Evolutionary conservation across 257 asterid species (phyloP).

Genomic region (Solanum rostratum): DNA sequence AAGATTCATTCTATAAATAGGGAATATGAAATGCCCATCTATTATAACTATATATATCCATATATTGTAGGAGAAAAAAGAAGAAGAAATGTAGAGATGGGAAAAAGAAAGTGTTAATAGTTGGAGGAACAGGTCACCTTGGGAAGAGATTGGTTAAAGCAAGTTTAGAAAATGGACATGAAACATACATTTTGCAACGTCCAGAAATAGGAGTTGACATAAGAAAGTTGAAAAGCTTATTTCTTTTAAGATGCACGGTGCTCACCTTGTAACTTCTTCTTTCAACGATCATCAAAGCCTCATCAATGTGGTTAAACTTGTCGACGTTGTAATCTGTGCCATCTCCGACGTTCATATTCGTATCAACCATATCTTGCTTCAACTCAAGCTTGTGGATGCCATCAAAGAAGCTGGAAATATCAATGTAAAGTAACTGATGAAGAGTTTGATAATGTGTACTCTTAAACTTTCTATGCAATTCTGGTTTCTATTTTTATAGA

Average conservation of each 20-base stretch:
- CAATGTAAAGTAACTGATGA: constrained; percentile 17
- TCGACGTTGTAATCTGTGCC: constrained; percentile 64
- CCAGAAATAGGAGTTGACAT: constrained; percentile 57
- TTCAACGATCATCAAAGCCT: constrained; percentile 59
- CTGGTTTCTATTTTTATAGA: too few species aligned
- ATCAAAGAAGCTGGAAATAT: constrained; percentile 80
- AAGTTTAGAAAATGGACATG: constrained; percentile 62
- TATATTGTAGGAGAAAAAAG: background rate
- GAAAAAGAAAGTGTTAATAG: constrained; percentile 55
- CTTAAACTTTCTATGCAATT: background rate
- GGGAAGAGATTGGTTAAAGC: constrained; percentile 70
- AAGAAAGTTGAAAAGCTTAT: constrained; percentile 49
- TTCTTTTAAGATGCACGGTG: constrained; percentile 63
- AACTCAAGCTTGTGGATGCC: constrained; percentile 68
- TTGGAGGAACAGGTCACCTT: constrained; percentile 77
- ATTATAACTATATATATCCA: background rate
- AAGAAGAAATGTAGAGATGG: constrained; percentile 13
- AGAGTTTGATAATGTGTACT: too few species aligned
- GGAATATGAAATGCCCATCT: background rate
- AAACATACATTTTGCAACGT: constrained; percentile 50
- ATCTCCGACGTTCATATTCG: constrained; percentile 79
- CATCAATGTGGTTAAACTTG: constrained; percentile 63
- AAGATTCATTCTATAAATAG: background rate
- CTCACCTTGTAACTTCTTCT: constrained; percentile 46
- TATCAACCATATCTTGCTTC: constrained; percentile 52